A percentile compares a stretch with the other conserved stretches of the same genome.
Evolutionary conservation across 1,284 basidiomycete genomes (phyloP).

Genomic region (Coniophora puteana): DNA sequence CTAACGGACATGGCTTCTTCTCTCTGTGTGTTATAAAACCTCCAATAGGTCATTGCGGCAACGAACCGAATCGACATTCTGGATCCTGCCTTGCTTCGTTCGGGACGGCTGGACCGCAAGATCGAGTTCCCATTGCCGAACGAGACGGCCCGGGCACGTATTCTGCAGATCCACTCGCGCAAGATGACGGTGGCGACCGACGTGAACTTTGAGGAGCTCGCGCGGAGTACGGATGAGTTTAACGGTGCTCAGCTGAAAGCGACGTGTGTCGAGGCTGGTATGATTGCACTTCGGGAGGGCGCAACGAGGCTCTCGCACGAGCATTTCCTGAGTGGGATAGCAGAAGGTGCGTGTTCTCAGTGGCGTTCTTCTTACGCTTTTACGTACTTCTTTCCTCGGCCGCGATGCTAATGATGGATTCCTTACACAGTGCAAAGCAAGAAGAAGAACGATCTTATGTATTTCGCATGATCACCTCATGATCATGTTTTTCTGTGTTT

Average conservation of each 20-base stretch:
- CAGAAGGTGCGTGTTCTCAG: constrained; percentile 85
- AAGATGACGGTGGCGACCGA: constrained; percentile 90
- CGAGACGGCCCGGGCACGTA: constrained; percentile 92
- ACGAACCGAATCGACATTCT: constrained; percentile 99
- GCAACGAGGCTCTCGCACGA: constrained; percentile 89
- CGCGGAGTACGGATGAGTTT: constrained; percentile 94
- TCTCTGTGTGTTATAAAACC: constrained; percentile 7
- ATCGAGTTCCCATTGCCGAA: constrained; percentile 97
- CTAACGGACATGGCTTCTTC: not conserved
- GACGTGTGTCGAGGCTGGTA: constrained; percentile 96
- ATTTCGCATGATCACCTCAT: constrained; percentile 65
- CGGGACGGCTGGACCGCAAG: constrained; percentile 93
- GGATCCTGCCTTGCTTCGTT: constrained; percentile 95
- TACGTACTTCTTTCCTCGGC: constrained; percentile 12
- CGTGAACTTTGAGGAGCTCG: constrained; percentile 89
- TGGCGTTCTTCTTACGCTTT: constrained; percentile 10
- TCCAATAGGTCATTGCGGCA: constrained; percentile 89
- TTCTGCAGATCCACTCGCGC: constrained; percentile 93
- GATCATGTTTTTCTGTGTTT: not conserved
- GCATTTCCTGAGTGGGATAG: constrained; percentile 90
- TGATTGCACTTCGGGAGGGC: constrained; percentile 95
- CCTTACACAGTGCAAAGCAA: constrained; percentile 77
- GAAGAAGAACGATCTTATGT: constrained; percentile 94
- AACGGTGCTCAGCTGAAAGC: constrained; percentile 96
- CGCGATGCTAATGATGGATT: constrained; percentile 10